phyloP scores from a whole-genome alignment of 2,329 filamentous ascomycete genomes.

The Hypoxylon rubiginosum region DNA sequence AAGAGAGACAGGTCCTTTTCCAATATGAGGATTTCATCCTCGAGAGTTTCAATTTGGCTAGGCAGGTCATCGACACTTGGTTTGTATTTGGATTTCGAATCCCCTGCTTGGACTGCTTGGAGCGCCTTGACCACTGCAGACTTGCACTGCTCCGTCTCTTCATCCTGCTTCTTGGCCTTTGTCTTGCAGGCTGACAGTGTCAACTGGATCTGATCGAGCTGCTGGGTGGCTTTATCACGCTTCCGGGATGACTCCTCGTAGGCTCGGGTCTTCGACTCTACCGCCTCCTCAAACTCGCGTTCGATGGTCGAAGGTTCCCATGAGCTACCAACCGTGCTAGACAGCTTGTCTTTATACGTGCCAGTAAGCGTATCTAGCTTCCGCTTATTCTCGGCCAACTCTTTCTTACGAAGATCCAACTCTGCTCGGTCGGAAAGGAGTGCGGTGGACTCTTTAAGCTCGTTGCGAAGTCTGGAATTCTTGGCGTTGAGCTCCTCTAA shows the following conservation, averaged over 20 bases:
- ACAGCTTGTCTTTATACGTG: conserved; percentile 80
- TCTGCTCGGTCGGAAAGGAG: conserved; percentile 86
- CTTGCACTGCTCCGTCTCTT: conserved; percentile 73
- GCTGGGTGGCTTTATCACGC: conserved; percentile 77
- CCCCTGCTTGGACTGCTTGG: conserved; percentile 58
- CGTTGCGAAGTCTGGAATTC: conserved; percentile 78
- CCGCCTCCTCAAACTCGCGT: conserved; percentile 72
- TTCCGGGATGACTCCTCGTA: conserved; percentile 76
- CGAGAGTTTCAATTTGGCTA: conserved; percentile 63
- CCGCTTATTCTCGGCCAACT: conserved; percentile 78
- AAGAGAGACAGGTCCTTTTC: conserved; percentile 78
- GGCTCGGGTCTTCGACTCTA: conserved; percentile 69
- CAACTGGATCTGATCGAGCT: conserved; percentile 82
- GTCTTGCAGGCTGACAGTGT: conserved; percentile 75
- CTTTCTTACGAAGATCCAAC: conserved; percentile 85
- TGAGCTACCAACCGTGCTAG: conserved; percentile 70
- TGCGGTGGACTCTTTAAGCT: conserved; percentile 85
- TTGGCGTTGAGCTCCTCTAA: conserved; percentile 79
- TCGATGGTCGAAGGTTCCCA: conserved; percentile 82
- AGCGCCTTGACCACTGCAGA: conserved; percentile 67
- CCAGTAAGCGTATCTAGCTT: conserved; percentile 82
- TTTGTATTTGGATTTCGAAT: conserved; percentile 56
- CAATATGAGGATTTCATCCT: conserved; percentile 70
- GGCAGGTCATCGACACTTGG: conserved; percentile 67
- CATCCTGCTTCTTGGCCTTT: conserved; percentile 73